These are phyloP conservation scores for Penicillium olsonii DNA, from an alignment of 2,329 filamentous ascomycete genomes.

Conservation along the genomic window DNA sequence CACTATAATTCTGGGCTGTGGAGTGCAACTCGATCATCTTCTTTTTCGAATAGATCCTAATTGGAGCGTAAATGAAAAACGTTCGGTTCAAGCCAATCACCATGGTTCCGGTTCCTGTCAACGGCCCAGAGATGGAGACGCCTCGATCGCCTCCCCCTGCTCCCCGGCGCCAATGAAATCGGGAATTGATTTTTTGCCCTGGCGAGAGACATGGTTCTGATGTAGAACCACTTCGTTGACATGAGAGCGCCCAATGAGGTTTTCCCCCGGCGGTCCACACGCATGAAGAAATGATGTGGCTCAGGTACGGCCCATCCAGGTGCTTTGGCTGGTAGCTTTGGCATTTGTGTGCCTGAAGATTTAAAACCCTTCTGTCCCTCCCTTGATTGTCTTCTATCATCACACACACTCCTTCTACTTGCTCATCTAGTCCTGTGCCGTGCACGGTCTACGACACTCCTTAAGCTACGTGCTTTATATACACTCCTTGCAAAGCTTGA, in stretches of 20 bases:
- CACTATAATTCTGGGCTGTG: slow-evolving; percentile 8
- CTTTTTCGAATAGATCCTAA: neutral
- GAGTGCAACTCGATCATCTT: slow-evolving; percentile 8
- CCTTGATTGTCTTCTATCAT: slow-evolving; percentile 5
- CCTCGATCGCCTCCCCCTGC: slow-evolving; percentile 6
- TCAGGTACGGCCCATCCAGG: slow-evolving; percentile 6
- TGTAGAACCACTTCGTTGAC: neutral
- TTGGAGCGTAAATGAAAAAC: slow-evolving; percentile 3
- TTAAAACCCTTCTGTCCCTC: slow-evolving; percentile 9
- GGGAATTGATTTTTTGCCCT: neutral
- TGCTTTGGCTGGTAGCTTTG: slow-evolving; percentile 8
- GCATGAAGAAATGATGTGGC: slow-evolving; percentile 1
- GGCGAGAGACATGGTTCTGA: slow-evolving; percentile 1
- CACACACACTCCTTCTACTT: slow-evolving; percentile 15
- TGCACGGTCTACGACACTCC: slow-evolving; percentile 33
- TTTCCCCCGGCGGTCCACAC: slow-evolving; percentile 2
- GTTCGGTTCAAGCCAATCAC: slow-evolving; percentile 11
- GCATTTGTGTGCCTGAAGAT: slow-evolving; percentile 3
- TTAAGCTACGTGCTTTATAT: slow-evolving; percentile 16
- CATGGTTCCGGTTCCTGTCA: slow-evolving; percentile 10
- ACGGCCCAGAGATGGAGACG: neutral
- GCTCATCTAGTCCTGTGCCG: slow-evolving; percentile 32
- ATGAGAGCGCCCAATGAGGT: neutral
- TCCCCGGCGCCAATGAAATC: slow-evolving; percentile 6
- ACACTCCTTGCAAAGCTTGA: slow-evolving; percentile 18